These are phyloP conservation scores for Phallus indusiatus DNA, from an alignment of 768 basidiomycete species.

Conservation along the genomic window DNA sequence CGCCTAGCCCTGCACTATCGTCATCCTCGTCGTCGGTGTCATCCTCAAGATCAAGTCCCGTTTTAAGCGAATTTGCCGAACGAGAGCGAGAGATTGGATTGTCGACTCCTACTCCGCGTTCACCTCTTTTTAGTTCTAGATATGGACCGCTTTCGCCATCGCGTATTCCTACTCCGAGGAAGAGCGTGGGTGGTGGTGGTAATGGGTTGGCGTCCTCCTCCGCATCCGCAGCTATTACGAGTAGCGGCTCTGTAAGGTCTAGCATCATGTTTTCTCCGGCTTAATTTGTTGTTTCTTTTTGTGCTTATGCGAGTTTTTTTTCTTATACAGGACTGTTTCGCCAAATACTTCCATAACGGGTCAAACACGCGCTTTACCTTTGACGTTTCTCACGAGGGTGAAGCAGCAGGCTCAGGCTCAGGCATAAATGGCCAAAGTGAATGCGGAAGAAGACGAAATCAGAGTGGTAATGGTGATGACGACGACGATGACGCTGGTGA, in stretches of 20 bases:
- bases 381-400: not conserved
- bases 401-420: not conserved
- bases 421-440: not conserved
- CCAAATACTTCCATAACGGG: not conserved
- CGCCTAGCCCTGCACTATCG: not conserved
- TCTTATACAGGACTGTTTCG: not conserved
- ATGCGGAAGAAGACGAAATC: not conserved
- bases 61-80: not conserved
- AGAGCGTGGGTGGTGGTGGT: not conserved
- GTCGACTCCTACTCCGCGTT: not conserved
- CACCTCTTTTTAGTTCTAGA: not conserved
- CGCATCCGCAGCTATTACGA: not conserved
- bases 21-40: not conserved
- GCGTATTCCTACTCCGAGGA: slow-evolving; percentile 1
- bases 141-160: not conserved
- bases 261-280: not conserved
- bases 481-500: not conserved
- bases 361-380: not conserved
- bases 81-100: not conserved
- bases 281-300: not conserved
- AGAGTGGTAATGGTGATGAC: not conserved
- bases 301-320: not conserved
- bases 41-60: not conserved
- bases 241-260: slow-evolving; percentile 7
- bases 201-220: not conserved